Evolutionary conservation across 2,329 filamentous ascomycete species (phyloP), one percentile per base, ranked within the genome.

Genomic region (Arachnopeziza araneosa): DNA sequence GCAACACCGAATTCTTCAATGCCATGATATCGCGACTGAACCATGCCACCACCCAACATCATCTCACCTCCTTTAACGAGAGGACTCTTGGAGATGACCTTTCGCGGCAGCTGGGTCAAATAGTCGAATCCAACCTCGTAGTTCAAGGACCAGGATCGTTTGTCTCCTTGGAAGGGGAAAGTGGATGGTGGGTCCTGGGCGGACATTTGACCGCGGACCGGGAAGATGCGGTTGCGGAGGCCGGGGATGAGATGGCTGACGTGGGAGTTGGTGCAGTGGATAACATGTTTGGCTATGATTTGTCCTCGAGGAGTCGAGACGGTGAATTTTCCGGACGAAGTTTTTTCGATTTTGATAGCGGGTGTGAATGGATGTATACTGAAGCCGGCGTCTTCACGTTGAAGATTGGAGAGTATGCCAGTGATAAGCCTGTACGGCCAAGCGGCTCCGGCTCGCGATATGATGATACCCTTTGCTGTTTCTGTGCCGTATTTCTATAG

Each of bases 91-190:
- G 48, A 36, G 36, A 53, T 8, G 24, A 44, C 7, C 36, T 60
- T 26, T 26, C 68, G 68, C 0, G 79, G 73, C 55, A 76, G 71
- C 1, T 82, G 78, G 2, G 88, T 81, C 76, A 89, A 82, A 71
- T 89, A 89, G 61, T 89, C 87, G 67, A 85, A 88, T 0, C 84
- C 83, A n/a, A 75, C 72, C 1, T 77, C 75, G 67, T 83, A 84
- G 26, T 86, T 80, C 64, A 88, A 83, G 26, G 78, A 76, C 81
- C 82, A 85, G 0, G 81, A 83, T 5, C 74, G 74, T 21, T 69
- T 61, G 12, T 83, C 68, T 0, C 76, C 72, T 0, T 65, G 52
- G 0, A 64, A 59, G 0, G 69, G 68, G 51, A 75, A 76, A 0
- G 21, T 17, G 19, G 52, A 44, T 21, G 77, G 76, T 0, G 80